Conservation (phyloP, 2,329 filamentous ascomycete species). For the Xylariaceae sp. region DNA sequence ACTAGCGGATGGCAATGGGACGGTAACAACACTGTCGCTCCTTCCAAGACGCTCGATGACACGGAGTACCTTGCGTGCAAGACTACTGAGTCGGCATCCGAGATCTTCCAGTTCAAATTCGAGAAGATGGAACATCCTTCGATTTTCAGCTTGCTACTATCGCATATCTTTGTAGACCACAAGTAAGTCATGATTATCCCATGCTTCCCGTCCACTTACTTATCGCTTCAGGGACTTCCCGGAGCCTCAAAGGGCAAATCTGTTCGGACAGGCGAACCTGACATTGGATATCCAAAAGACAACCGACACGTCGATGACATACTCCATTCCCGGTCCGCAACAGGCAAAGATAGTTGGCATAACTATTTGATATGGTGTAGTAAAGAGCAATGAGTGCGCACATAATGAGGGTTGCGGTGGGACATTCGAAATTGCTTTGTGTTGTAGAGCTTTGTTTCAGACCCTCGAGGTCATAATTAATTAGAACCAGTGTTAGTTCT, state of each 20-base stretch:
- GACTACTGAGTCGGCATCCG: conserved; percentile 9
- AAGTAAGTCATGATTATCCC: conserved; percentile 7
- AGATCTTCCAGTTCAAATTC: conserved; percentile 20
- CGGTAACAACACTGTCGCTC: conserved; percentile 1
- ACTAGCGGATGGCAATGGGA: conserved; percentile 16
- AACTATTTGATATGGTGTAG: conserved; percentile 8
- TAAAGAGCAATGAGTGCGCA: too few species aligned
- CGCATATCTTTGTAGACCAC: conserved; percentile 17
- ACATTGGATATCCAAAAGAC: conserved; percentile 5
- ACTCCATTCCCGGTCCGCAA: conserved; percentile 6
- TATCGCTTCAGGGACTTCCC: conserved; percentile 14
- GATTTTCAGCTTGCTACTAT: conserved; percentile 16
- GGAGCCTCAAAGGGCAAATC: conserved; percentile 11
- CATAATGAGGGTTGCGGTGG: too few species aligned
- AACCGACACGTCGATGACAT: conserved; percentile 12
- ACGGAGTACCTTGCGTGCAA: too few species aligned
- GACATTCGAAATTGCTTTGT: too few species aligned
- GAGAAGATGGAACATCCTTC: conserved; percentile 11
- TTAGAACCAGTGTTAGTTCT: too few species aligned
- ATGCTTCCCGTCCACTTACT: neutral
- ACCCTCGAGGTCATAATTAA: too few species aligned
- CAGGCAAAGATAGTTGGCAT: conserved; percentile 18
- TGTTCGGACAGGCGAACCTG: conserved; percentile 17
- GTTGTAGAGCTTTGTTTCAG: too few species aligned
- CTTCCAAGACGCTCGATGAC: neutral